Evolutionary conservation across 2,329 filamentous ascomycete genomes (phyloP), one percentile per base, ranked within the genome.

Genomic region (Curvularia eragrostidis): DNA sequence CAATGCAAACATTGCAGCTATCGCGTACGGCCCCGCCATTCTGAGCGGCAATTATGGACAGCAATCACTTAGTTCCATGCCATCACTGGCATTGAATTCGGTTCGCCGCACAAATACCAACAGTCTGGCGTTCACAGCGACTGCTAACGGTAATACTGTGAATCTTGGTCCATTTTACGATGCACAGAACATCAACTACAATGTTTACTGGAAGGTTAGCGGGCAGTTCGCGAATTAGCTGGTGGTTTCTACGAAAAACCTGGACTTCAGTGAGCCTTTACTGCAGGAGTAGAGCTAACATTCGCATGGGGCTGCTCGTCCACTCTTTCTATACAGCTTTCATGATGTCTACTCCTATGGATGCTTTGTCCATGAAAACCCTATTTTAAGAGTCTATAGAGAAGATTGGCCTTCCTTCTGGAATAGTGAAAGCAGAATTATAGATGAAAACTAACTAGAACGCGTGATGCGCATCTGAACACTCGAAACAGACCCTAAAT

Each of bases 21-120:
- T 84, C 10, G 80, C 81, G 0, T 84, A 78, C 51, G 83, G 82
- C 0, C 83, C 81, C 0, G 76, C 77, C 0, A 67, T 84, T 4
- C 62, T 84, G 15, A 70, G 76, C 1, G 82, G 79, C 0, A 79
- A 83, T 54, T 83, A 84, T 52, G 80, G 81, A 0, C 56, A 47
- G 18, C 41, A 42, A 13, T 51, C 42, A 23, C 43, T 69, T 2
- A 54, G 43, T 6, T 15, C 57, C 0, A 61, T 52, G 23, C 69
- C 68, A 2, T 62, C 60, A 28, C 55, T 71, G 1, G 58, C 58
- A 3, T 38, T 71, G 24, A 34, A 39, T 15, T 59, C 67, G 10
- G 47, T 71, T 9, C 56, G 57, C 28, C 47, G 63, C 10, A 62
- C 44, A 26, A 56, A 58, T 15, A 58, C 34, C 10, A 28, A 42